These are phyloP conservation scores for Coriolopsis trogii DNA, from an alignment of 1,284 basidiomycete species.

Conservation along the genomic window DNA sequence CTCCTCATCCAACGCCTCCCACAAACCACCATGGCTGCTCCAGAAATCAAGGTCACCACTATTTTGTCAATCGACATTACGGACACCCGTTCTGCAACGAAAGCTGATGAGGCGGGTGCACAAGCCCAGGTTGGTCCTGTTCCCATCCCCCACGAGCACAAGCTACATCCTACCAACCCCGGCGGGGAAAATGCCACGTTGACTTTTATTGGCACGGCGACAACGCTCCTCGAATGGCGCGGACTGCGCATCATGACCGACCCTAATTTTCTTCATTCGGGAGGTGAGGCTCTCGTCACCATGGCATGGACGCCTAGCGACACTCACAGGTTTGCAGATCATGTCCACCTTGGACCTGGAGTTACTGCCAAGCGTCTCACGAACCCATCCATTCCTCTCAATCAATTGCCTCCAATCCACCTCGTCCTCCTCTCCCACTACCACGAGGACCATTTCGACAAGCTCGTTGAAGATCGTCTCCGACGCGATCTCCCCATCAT, in stretches of 20 bases:
- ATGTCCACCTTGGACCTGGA: constrained; percentile 29
- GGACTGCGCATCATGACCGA: constrained; percentile 34
- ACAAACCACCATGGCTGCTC: neutral
- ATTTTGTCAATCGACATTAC: constrained; percentile 4
- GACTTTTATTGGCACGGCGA: constrained; percentile 28
- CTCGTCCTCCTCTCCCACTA: constrained; percentile 29
- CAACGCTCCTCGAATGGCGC: constrained; percentile 27
- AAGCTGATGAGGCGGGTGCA: neutral
- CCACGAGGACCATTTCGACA: constrained; percentile 34
- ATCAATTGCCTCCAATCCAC: constrained; percentile 18
- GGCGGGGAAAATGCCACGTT: constrained; percentile 12
- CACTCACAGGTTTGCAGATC: too few relatives aligned
- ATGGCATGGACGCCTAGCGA: too few relatives aligned
- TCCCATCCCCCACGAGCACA: constrained; percentile 7
- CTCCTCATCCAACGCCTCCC: neutral
- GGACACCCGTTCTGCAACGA: constrained; percentile 6
- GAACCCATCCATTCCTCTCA: constrained; percentile 26
- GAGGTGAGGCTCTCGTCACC: constrained; percentile 3
- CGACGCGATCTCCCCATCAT: constrained; percentile 33
- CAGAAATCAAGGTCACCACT: neutral
- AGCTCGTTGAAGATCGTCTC: constrained; percentile 29
- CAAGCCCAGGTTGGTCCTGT: constrained; percentile 1
- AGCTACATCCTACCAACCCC: constrained; percentile 6
- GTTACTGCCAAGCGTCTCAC: constrained; percentile 29
- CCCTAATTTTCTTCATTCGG: constrained; percentile 29